A percentile compares a stretch with the other conserved stretches of the same genome.
Conservation (phyloP, 345 rosid species). For the Acer saccharum region DNA sequence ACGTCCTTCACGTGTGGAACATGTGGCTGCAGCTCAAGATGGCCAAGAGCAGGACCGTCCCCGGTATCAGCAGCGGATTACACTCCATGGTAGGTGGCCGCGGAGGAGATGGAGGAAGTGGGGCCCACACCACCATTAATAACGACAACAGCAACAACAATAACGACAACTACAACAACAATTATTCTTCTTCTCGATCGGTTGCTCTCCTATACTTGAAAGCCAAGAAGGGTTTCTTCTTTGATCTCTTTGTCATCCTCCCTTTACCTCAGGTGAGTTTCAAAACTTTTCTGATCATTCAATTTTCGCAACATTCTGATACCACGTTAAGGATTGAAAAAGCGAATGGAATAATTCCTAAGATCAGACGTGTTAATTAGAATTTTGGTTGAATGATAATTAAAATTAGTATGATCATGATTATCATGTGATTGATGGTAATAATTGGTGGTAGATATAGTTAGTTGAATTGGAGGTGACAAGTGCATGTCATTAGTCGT, state of each 20-base stretch:
- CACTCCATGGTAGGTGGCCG: neutral
- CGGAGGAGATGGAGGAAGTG: neutral
- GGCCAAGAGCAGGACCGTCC: constrained; percentile 33
- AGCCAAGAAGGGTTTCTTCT: constrained; percentile 66
- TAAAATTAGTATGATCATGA: too few species aligned
- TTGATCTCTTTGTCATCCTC: constrained; percentile 84
- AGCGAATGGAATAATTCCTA: too few species aligned
- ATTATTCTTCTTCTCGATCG: constrained; percentile 4
- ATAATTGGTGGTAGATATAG: too few species aligned
- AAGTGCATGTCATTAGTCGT: constrained; percentile 19
- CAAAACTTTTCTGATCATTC: too few species aligned
- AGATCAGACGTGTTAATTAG: too few species aligned
- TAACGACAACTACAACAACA: neutral
- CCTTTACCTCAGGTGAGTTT: constrained; percentile 82
- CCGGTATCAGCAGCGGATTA: constrained; percentile 17
- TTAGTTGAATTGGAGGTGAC: constrained; percentile 14
- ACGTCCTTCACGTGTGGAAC: constrained; percentile 83
- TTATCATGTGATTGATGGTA: too few species aligned
- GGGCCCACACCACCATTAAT: neutral
- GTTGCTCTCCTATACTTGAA: constrained; percentile 51
- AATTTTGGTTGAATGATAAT: too few species aligned
- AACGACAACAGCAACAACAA: too few species aligned
- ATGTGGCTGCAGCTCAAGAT: constrained; percentile 79
- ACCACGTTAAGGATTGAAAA: too few species aligned
- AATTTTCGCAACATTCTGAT: too few species aligned